These are phyloP conservation scores for Beauveria asiatica DNA, from an alignment of 2,329 filamentous ascomycete species.

Conservation along the genomic window DNA sequence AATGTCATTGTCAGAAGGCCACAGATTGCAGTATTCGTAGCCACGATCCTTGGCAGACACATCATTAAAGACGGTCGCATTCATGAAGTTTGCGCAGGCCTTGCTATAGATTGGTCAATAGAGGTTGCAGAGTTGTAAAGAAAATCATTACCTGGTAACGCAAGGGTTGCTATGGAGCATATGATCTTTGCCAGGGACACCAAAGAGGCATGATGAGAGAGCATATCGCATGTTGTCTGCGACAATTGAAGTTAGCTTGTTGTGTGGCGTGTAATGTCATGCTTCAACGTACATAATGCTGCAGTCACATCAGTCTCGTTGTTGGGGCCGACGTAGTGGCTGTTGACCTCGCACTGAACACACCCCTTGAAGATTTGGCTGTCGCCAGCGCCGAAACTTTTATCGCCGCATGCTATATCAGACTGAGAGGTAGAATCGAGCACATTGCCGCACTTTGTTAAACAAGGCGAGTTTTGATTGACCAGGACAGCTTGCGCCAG, in stretches of 20 bases:
- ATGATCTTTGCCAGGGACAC: constrained; percentile 33
- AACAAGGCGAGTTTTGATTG: constrained; percentile 40
- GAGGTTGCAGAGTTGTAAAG: background rate
- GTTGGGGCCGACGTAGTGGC: constrained; percentile 30
- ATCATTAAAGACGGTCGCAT: constrained; percentile 40
- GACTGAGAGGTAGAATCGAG: constrained; percentile 34
- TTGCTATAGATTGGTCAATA: constrained; percentile 31
- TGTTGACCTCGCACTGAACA: constrained; percentile 42
- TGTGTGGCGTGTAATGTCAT: constrained; percentile 10
- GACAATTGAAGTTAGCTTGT: background rate
- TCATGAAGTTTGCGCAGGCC: constrained; percentile 41
- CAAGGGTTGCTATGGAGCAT: constrained; percentile 36
- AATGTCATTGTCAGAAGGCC: constrained; percentile 30
- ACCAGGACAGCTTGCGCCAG: constrained; percentile 31
- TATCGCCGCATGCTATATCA: constrained; percentile 41
- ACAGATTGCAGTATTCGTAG: constrained; percentile 47
- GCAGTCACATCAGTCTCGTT: constrained; percentile 44
- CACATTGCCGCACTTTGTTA: constrained; percentile 44
- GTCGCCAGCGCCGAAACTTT: constrained; percentile 28
- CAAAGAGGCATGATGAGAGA: constrained; percentile 47
- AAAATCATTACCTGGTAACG: constrained; percentile 36
- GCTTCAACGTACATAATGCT: constrained; percentile 40
- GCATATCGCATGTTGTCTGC: constrained; percentile 29
- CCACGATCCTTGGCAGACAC: constrained; percentile 34
- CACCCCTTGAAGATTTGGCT: constrained; percentile 45